These are phyloP conservation scores for Syzygium malaccense DNA, from an alignment of 441 rosid species.

Conservation along the genomic window DNA sequence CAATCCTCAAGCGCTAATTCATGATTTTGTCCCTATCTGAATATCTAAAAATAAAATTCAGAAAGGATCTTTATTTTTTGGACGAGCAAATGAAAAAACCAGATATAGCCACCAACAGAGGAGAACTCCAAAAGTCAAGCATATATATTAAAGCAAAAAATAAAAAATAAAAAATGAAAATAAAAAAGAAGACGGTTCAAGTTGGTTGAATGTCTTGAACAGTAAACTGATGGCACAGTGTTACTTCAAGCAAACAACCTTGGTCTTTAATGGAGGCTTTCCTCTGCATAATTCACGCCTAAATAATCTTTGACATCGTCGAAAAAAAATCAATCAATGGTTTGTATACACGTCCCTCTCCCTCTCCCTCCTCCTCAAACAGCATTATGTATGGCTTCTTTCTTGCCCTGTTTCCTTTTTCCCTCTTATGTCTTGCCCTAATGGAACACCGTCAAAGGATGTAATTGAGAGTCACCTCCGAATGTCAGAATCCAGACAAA, in stretches of 20 bases:
- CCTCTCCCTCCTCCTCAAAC: background rate
- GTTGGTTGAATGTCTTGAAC: background rate
- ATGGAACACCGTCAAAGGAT: background rate
- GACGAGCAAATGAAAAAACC: background rate
- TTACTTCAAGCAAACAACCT: background rate
- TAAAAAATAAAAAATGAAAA: background rate
- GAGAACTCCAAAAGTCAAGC: background rate
- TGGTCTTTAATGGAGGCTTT: background rate
- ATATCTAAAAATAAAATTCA: background rate
- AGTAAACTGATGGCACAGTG: background rate
- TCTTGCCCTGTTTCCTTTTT: background rate
- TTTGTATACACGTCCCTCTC: too few relatives aligned
- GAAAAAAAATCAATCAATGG: too few relatives aligned
- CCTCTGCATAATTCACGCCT: background rate
- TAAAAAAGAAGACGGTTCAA: background rate
- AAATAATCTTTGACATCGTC: too few relatives aligned
- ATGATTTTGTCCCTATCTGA: background rate
- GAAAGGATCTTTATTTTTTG: background rate
- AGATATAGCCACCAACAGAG: background rate
- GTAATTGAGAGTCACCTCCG: background rate
- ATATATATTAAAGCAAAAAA: background rate
- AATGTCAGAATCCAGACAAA: background rate
- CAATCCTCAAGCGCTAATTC: too few relatives aligned
- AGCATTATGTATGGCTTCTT: background rate
- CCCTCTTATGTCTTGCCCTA: background rate